Percentiles rank a stretch among this genome's conserved stretches.
These are phyloP conservation scores for Trametes polyzona DNA, from an alignment of 1,284 basidiomycete genomes.

Conservation along the genomic window DNA sequence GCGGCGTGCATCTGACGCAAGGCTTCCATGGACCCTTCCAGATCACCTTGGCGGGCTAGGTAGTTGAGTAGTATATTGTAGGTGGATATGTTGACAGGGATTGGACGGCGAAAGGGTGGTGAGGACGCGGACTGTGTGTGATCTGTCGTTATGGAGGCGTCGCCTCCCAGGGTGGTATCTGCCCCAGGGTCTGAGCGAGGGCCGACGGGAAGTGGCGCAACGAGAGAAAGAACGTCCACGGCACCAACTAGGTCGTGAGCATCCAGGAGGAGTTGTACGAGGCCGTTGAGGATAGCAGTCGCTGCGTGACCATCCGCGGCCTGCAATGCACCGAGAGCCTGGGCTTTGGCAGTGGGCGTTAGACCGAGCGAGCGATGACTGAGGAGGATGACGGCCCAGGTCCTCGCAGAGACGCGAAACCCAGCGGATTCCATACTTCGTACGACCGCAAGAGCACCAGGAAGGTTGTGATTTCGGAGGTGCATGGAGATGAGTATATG, in stretches of 20 bases:
- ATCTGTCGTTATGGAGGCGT: slow-evolving; percentile 6
- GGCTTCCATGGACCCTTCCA: slow-evolving; percentile 49
- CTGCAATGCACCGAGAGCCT: slow-evolving; percentile 52
- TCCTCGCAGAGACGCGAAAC: slow-evolving; percentile 54
- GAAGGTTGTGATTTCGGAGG: slow-evolving; percentile 68
- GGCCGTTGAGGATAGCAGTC: slow-evolving; percentile 61
- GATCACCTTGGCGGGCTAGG: slow-evolving; percentile 49
- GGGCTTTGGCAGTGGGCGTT: slow-evolving; percentile 55
- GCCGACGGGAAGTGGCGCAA: slow-evolving; percentile 39
- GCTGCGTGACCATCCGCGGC: slow-evolving; percentile 43
- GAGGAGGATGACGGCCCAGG: slow-evolving; percentile 60
- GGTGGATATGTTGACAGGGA: slow-evolving; percentile 51
- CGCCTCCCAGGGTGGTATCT: slow-evolving; percentile 40
- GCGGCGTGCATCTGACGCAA: slow-evolving; percentile 50
- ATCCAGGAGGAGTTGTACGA: slow-evolving; percentile 64
- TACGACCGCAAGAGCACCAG: slow-evolving; percentile 54
- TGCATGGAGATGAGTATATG: slow-evolving; percentile 67
- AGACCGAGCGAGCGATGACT: slow-evolving; percentile 64
- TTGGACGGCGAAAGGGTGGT: slow-evolving; percentile 38
- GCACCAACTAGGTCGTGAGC: slow-evolving; percentile 52
- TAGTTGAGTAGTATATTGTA: slow-evolving; percentile 68
- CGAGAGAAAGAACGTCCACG: slow-evolving; percentile 51
- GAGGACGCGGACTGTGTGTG: background rate
- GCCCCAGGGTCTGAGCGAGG: slow-evolving; percentile 31
- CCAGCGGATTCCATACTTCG: slow-evolving; percentile 59